Evolutionary conservation across 495 filamentous ascomycete genomes (phyloP), one percentile per base, ranked within the genome.

Genomic region (Cercophora newfieldiana): DNA sequence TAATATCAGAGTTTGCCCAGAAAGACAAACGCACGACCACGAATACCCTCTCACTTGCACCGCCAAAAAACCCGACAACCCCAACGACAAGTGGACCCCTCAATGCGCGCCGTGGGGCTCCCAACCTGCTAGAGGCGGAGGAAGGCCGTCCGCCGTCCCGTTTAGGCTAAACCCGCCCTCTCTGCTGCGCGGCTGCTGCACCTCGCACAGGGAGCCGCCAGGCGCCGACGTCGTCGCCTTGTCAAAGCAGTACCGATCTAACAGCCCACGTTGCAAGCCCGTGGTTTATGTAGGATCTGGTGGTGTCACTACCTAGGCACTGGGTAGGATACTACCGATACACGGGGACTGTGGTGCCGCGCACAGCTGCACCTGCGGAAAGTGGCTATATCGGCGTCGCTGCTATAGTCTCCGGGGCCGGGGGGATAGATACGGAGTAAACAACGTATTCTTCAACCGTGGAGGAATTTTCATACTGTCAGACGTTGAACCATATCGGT

Each of bases 131-230:
- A 64, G 63, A 69, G 57, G 66, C 77, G 77, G 77, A 77, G 60
- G 59, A 26, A 62, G 61, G 49, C 59, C 54, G 61, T 75, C 77
- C 77, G 77, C 59, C 14, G 12, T 70, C 69, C 70, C 14, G 37
- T 78, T 78, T 72, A 71, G 77, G 75, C 64, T 74, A 73, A 72
- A 68, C 24, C 28, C 59, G 29, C 26, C 22, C 33, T 54, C 29
- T 16, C 51, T 33, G 16, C 61, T 48, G 51, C 50, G 54, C 49
- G 55, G 63, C 69, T 65, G 37, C 65, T 48, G 51, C 51, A 66
- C 21, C 4, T 55, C 31, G 19, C 54, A 57, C 21, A 22, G 16
- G 7, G 21, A 8, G 54, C 12, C 8, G n/a, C 50, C 50, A 53
- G 50, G 22, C 50, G 50, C 50, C 21, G n/a, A 53, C n/a, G n/a